Percentiles rank a stretch among this genome's conserved stretches.
Conservation (phyloP, 176 grass and related monocot genomes). For the Carex cristatella region DNA sequence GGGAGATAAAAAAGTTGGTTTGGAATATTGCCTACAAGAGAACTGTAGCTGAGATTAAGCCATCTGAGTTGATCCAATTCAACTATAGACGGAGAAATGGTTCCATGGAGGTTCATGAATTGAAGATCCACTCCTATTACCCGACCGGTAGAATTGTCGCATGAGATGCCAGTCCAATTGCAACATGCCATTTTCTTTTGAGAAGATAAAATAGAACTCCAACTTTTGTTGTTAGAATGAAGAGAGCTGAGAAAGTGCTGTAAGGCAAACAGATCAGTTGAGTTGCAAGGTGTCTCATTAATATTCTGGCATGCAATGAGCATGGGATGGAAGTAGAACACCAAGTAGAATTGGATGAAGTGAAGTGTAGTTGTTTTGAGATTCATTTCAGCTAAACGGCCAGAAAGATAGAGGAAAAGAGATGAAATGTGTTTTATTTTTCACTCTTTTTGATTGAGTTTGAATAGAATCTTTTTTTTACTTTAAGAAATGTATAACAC, state of each 20-base stretch:
- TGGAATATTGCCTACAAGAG: slow-evolving; percentile 36
- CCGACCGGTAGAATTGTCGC: slow-evolving; percentile 8
- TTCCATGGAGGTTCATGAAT: slow-evolving; percentile 38
- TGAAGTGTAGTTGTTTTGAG: too few relatives aligned
- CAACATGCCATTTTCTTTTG: slow-evolving; percentile 29
- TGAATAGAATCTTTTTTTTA: too few relatives aligned
- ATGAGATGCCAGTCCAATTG: slow-evolving; percentile 44
- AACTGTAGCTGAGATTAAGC: slow-evolving; percentile 53
- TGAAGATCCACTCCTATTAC: slow-evolving; percentile 63
- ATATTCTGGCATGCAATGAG: too few relatives aligned
- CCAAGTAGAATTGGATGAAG: too few relatives aligned
- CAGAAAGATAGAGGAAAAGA: too few relatives aligned
- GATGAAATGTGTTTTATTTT: too few relatives aligned
- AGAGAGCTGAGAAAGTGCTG: slow-evolving; percentile 32
- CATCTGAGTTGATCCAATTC: slow-evolving; percentile 46
- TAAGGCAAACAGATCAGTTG: slow-evolving; percentile 38
- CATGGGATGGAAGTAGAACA: too few relatives aligned
- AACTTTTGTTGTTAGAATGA: not conserved
- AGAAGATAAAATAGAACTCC: slow-evolving; percentile 30
- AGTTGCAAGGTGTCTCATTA: slow-evolving; percentile 28
- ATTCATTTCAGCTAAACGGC: too few relatives aligned
- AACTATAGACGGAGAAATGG: slow-evolving; percentile 35
- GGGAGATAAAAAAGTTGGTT: slow-evolving; percentile 38
- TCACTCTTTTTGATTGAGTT: too few relatives aligned
- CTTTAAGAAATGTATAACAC: too few relatives aligned